phyloP scores from a whole-genome alignment of 2,329 filamentous ascomycete species.

The Calonectria pteridis region DNA sequence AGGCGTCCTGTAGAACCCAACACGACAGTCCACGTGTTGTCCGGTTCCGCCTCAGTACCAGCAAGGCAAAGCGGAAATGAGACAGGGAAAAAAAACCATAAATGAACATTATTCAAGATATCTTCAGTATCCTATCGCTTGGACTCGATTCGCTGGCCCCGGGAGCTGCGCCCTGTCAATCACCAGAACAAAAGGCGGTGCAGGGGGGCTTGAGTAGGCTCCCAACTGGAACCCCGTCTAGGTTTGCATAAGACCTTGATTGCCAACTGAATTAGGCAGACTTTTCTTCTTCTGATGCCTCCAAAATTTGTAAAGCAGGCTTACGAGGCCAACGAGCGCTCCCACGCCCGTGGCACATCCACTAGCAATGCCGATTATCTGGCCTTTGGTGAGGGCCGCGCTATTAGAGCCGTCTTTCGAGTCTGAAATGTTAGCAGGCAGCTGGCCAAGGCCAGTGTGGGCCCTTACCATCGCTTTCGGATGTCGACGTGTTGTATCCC shows the following conservation, averaged over 20 bases:
- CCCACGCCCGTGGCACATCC: neutral
- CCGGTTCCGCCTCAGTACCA: neutral
- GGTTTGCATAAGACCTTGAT: neutral
- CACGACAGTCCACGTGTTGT: neutral
- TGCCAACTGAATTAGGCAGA: too few relatives aligned
- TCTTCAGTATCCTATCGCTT: neutral
- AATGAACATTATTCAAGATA: too few relatives aligned
- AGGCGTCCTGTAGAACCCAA: neutral
- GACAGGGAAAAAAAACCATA: neutral
- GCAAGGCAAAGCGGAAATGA: neutral
- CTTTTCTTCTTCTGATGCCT: neutral
- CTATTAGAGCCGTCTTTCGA: neutral
- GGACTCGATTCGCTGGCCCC: neutral
- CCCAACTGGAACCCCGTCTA: neutral
- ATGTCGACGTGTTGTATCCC: slow-evolving; percentile 54
- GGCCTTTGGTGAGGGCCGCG: neutral
- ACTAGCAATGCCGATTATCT: neutral
- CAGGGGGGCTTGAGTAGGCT: neutral
- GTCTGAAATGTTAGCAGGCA: neutral
- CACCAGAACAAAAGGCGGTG: neutral
- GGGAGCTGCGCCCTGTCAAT: neutral
- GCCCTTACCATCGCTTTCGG: neutral
- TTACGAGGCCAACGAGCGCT: neutral
- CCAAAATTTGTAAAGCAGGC: neutral
- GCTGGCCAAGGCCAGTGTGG: neutral